Percentiles rank a stretch among this genome's conserved stretches.
These are phyloP conservation scores for Scheffersomyces insectosa DNA, from an alignment of 1,139 yeast species.

Conservation along the genomic window DNA sequence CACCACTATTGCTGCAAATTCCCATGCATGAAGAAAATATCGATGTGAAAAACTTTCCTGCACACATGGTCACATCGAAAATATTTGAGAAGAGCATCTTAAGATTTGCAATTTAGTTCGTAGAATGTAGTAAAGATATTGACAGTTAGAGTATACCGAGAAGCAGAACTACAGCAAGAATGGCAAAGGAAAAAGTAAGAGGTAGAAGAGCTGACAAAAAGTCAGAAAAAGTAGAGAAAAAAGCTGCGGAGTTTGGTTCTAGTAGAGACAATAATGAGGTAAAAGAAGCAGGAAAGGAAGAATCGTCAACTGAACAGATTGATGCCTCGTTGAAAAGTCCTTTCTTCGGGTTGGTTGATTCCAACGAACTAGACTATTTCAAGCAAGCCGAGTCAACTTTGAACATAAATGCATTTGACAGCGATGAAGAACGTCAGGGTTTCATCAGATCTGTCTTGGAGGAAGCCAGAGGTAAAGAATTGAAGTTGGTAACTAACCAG, in stretches of 20 bases:
- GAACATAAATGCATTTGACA: constrained; percentile 76
- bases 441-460: constrained; percentile 78
- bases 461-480: constrained; percentile 86
- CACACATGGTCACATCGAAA: not conserved
- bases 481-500: constrained; percentile 90
- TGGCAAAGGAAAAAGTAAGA: constrained; percentile 42
- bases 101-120: not conserved
- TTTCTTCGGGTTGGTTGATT: constrained; percentile 85
- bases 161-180: constrained; percentile 9
- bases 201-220: constrained; percentile 64
- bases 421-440: constrained; percentile 68
- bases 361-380: constrained; percentile 84
- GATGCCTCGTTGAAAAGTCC: constrained; percentile 17
- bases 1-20: too few species aligned
- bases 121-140: too few species aligned
- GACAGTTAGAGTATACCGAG: too few species aligned
- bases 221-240: constrained; percentile 16
- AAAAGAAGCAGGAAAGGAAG: not conserved
- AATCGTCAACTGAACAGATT: not conserved
- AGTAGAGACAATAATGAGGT: constrained; percentile 9
- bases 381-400: constrained; percentile 88
- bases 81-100: constrained; percentile 1
- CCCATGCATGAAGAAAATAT: too few species aligned
- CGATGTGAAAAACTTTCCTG: too few species aligned
- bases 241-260: constrained; percentile 5